Conservation (phyloP, 306 rosid species). For the Trifolium repens region DNA sequence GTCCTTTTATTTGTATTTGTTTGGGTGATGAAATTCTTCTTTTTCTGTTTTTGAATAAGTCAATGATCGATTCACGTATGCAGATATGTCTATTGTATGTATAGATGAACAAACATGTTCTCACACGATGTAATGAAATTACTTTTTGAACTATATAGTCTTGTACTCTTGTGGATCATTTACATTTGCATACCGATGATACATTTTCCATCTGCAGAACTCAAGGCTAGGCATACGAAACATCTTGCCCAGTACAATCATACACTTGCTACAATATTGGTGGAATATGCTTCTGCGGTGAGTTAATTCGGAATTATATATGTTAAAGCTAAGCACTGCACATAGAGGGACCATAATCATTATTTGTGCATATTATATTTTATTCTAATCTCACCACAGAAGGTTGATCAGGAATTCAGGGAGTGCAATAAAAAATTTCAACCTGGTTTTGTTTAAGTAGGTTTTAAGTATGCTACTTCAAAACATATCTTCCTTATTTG, state of each 20-base stretch:
- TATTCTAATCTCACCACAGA: slow-evolving; percentile 8
- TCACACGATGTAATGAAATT: slow-evolving; percentile 3
- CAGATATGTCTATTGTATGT: neutral
- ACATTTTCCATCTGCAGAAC: slow-evolving; percentile 51
- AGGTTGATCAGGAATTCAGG: slow-evolving; percentile 13
- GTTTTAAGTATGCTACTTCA: slow-evolving; percentile 3
- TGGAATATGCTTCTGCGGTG: slow-evolving; percentile 91
- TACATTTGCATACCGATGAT: slow-evolving; percentile 9
- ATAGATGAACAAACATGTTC: slow-evolving; percentile 1
- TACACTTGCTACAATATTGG: slow-evolving; percentile 74
- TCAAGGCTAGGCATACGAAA: slow-evolving; percentile 43
- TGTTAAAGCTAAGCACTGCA: neutral
- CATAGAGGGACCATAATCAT: too few species aligned
- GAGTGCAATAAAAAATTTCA: slow-evolving; percentile 25
- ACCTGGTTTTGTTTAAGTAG: neutral
- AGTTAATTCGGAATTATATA: slow-evolving; percentile 26
- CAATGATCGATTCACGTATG: neutral
- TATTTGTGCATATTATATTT: too few species aligned
- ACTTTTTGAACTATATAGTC: neutral
- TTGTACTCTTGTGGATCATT: slow-evolving; percentile 20
- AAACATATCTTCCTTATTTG: slow-evolving; percentile 1
- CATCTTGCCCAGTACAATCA: slow-evolving; percentile 57
- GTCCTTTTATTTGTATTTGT: neutral
- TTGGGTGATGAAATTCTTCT: neutral
- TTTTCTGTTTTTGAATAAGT: neutral